Percentiles rank a stretch among this genome's conserved stretches.
These are phyloP conservation scores for Rhynchosporium graminicola DNA, from an alignment of 2,329 filamentous ascomycete species.

Conservation along the genomic window DNA sequence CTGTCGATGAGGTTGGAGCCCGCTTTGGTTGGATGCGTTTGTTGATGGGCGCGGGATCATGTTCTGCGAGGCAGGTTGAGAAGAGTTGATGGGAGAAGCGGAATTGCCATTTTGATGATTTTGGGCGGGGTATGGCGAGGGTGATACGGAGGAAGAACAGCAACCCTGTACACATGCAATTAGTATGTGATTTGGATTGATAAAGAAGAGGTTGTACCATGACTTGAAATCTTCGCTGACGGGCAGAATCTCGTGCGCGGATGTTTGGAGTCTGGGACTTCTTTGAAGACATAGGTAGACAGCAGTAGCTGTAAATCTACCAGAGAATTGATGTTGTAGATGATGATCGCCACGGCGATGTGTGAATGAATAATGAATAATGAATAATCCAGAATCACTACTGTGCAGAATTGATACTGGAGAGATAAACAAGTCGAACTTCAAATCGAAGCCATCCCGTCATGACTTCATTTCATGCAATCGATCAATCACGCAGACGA, in stretches of 20 bases:
- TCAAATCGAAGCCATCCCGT: constrained; percentile 1
- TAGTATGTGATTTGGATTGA: neutral
- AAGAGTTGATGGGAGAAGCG: constrained; percentile 52
- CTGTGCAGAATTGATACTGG: neutral
- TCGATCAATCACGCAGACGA: neutral
- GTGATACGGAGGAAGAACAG: constrained; percentile 6
- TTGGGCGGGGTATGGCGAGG: constrained; percentile 24
- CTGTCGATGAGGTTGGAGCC: constrained; percentile 5
- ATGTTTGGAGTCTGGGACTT: neutral
- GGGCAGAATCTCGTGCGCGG: constrained; percentile 1
- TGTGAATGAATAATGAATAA: neutral
- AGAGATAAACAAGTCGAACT: neutral
- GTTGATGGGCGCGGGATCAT: constrained; percentile 28
- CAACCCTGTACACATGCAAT: neutral
- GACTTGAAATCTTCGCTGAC: neutral
- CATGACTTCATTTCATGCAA: too few species aligned
- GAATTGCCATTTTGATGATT: constrained; percentile 40
- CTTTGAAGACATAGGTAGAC: neutral
- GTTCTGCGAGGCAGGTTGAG: constrained; percentile 33
- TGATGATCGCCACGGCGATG: constrained; percentile 5
- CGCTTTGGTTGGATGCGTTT: constrained; percentile 25
- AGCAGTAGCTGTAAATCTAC: neutral
- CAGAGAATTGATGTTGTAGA: neutral
- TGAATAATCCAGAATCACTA: neutral
- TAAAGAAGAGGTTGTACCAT: neutral